Conservation (phyloP, 176 grass and related monocot genomes). For the Miscanthus lutarioriparius region DNA sequence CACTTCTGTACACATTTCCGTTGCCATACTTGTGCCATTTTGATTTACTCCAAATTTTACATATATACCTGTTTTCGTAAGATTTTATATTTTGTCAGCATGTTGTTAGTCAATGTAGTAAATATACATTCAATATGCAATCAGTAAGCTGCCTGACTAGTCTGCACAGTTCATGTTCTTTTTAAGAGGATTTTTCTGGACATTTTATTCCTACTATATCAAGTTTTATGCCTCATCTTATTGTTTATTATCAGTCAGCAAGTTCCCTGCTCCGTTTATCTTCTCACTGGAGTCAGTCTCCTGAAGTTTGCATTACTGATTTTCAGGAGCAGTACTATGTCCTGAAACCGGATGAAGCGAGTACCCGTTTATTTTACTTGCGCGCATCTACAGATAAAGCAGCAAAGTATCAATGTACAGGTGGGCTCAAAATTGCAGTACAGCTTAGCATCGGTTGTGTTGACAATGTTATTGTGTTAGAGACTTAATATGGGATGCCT, state of each 20-base stretch:
- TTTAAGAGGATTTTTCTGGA: background rate
- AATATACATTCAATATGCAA: background rate
- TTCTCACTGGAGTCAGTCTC: background rate
- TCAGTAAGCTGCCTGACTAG: background rate
- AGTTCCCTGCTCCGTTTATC: background rate
- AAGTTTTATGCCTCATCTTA: slow-evolving; percentile 14
- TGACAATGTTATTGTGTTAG: background rate
- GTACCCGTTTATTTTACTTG: slow-evolving; percentile 54
- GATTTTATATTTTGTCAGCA: background rate
- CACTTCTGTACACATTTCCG: background rate
- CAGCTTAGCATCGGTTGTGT: background rate
- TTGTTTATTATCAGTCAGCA: background rate
- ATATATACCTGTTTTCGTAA: background rate
- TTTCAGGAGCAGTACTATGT: slow-evolving; percentile 86
- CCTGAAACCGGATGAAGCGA: slow-evolving; percentile 70
- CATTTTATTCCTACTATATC: background rate
- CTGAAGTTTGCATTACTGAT: slow-evolving; percentile 19
- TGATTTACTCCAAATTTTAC: background rate
- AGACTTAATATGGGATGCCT: slow-evolving; percentile 15
- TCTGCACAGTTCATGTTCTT: background rate
- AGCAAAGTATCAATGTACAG: slow-evolving; percentile 64
- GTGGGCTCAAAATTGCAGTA: slow-evolving; percentile 38
- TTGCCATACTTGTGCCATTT: background rate
- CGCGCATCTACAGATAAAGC: slow-evolving; percentile 63
- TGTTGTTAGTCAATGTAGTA: background rate